These are phyloP conservation scores for Rhizopogon vesiculosus DNA, from an alignment of 768 basidiomycete genomes.

Conservation along the genomic window DNA sequence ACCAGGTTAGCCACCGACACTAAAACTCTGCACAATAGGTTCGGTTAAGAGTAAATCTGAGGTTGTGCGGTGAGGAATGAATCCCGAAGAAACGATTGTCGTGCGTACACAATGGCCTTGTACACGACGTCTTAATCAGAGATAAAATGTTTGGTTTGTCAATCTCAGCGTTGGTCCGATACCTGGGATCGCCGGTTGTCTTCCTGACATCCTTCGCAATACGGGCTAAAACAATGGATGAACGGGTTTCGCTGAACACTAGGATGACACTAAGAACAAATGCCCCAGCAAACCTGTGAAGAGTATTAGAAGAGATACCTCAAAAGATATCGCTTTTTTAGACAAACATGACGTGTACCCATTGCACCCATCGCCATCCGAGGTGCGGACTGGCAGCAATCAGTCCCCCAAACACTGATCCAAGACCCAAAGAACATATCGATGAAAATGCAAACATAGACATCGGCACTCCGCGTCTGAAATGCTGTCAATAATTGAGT, in stretches of 20 bases:
- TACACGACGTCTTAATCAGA: slow-evolving; percentile 62
- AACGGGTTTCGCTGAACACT: slow-evolving; percentile 65
- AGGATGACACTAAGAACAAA: slow-evolving; percentile 46
- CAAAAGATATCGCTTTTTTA: background rate
- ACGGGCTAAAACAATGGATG: slow-evolving; percentile 58
- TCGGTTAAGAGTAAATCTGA: slow-evolving; percentile 31
- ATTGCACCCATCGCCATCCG: slow-evolving; percentile 77
- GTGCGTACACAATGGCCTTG: slow-evolving; percentile 61
- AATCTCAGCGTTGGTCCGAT: slow-evolving; percentile 57
- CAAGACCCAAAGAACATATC: slow-evolving; percentile 55
- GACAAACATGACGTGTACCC: slow-evolving; percentile 59
- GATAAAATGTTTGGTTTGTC: slow-evolving; percentile 47
- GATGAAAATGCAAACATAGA: slow-evolving; percentile 57
- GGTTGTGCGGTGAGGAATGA: background rate
- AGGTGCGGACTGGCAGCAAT: slow-evolving; percentile 51
- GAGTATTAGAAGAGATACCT: background rate
- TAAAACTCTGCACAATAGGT: slow-evolving; percentile 66
- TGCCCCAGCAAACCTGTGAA: slow-evolving; percentile 40
- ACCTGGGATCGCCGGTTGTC: slow-evolving; percentile 56
- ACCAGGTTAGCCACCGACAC: slow-evolving; percentile 34
- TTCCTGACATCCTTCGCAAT: slow-evolving; percentile 58
- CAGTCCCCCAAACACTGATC: slow-evolving; percentile 57
- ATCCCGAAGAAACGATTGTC: background rate
- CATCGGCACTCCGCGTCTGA: slow-evolving; percentile 54
- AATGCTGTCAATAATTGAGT: background rate